These are phyloP conservation scores for Fistulinella prunicolor DNA, from an alignment of 768 basidiomycete species.

Conservation along the genomic window DNA sequence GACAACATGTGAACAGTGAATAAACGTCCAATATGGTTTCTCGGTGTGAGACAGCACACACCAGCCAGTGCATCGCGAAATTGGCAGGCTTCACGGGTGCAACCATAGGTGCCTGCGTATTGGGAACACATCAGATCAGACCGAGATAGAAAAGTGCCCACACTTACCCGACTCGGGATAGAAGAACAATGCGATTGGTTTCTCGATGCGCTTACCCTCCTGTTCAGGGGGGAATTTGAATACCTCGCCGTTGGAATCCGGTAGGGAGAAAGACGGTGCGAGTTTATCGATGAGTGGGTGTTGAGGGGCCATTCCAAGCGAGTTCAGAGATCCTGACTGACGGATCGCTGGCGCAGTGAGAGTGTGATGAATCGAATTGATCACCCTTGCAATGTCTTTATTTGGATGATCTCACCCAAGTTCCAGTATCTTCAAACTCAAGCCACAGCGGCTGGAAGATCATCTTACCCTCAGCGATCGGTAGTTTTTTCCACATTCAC, in stretches of 20 bases:
- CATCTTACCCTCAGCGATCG: too few relatives aligned
- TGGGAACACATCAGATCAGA: neutral
- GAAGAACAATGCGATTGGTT: conserved; percentile 75
- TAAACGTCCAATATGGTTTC: too few relatives aligned
- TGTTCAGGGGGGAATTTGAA: conserved; percentile 61
- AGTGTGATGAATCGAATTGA: conserved; percentile 4
- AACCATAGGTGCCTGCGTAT: conserved; percentile 68
- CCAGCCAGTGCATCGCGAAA: conserved; percentile 78
- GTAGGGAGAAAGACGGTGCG: conserved; percentile 66
- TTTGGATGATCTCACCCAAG: too few relatives aligned
- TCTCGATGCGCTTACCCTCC: conserved; percentile 32
- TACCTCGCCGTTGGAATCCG: conserved; percentile 57
- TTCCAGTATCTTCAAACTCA: too few relatives aligned
- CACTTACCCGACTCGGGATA: conserved; percentile 64
- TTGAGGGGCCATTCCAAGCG: conserved; percentile 38
- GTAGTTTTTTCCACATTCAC: too few relatives aligned
- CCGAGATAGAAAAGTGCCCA: neutral
- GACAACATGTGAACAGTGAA: neutral
- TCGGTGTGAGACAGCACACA: conserved; percentile 29
- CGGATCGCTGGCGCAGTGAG: neutral
- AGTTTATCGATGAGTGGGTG: conserved; percentile 56
- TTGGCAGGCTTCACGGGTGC: conserved; percentile 78
- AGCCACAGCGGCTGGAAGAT: too few relatives aligned
- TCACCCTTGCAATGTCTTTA: too few relatives aligned
- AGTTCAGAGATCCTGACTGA: neutral